Evolutionary conservation across 2,329 filamentous ascomycete species (phyloP).

Genomic region (Verticillium zaregamsianum): DNA sequence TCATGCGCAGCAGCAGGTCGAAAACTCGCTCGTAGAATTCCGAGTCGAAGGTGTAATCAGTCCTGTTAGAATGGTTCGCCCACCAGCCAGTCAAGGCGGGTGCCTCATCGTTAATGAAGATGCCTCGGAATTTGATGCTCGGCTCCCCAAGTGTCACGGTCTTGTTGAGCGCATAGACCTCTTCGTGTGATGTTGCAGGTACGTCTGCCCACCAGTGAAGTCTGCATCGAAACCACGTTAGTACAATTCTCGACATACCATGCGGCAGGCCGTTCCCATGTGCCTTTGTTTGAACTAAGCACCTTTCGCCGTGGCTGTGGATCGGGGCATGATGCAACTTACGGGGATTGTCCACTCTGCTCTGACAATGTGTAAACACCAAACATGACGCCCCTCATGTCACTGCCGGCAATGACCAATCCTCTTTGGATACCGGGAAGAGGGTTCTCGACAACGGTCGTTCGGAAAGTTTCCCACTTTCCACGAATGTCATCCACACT

Average conservation of each 20-base stretch:
- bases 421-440: slow-evolving; percentile 35
- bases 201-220: slow-evolving; percentile 62
- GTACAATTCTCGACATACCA: too few relatives aligned
- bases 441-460: slow-evolving; percentile 41
- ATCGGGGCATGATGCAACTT: slow-evolving; percentile 1
- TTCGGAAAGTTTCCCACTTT: slow-evolving; percentile 53
- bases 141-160: slow-evolving; percentile 39
- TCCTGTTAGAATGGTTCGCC: slow-evolving; percentile 1
- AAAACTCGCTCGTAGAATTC: slow-evolving; percentile 64
- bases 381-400: slow-evolving; percentile 56
- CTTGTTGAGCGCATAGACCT: slow-evolving; percentile 41
- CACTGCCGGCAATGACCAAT: slow-evolving; percentile 53
- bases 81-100: slow-evolving; percentile 18
- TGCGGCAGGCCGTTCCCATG: too few relatives aligned
- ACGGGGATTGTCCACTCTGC: slow-evolving; percentile 56
- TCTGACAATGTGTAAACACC: slow-evolving; percentile 57
- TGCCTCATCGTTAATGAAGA: slow-evolving; percentile 56
- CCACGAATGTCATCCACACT: slow-evolving; percentile 25
- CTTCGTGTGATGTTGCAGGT: slow-evolving; percentile 36
- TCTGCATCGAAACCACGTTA: slow-evolving; percentile 10
- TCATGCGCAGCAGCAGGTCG: slow-evolving; percentile 60
- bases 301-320: too few relatives aligned
- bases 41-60: slow-evolving; percentile 25
- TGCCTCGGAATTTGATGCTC: slow-evolving; percentile 54
- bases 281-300: too few relatives aligned